Conservation (phyloP, 306 rosid species). For the Quercus wislizeni region DNA sequence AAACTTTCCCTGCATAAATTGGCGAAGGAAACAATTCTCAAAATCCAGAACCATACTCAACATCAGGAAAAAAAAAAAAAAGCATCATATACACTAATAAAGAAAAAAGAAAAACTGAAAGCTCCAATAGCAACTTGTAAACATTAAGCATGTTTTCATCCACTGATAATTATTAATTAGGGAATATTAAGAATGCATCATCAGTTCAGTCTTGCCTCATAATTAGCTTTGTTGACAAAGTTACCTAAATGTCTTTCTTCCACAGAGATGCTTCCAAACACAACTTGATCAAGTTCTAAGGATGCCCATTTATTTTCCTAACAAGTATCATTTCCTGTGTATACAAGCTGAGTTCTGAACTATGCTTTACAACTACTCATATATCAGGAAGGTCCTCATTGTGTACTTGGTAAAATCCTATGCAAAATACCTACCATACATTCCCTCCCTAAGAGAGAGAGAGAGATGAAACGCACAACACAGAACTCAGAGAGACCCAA, state of each 20-base stretch:
- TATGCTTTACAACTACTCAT: neutral
- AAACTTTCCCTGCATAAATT: neutral
- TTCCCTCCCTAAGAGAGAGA: neutral
- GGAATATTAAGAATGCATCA: neutral
- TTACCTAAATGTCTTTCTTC: neutral
- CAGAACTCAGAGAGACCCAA: conserved; percentile 1
- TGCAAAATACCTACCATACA: neutral
- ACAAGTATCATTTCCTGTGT: neutral
- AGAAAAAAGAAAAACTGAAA: neutral
- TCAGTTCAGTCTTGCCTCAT: neutral
- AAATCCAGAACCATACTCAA: neutral
- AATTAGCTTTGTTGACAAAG: too few species aligned
- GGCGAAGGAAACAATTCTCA: neutral
- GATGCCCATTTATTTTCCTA: neutral
- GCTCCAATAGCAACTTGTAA: neutral
- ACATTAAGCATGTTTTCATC: neutral
- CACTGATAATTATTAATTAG: neutral
- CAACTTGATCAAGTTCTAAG: neutral
- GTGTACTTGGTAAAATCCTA: neutral
- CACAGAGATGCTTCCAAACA: neutral
- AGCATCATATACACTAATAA: neutral
- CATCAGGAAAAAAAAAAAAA: too few species aligned
- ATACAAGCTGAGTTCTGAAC: neutral
- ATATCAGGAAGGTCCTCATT: neutral
- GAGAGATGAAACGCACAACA: neutral